A percentile compares a stretch with the other conserved stretches of the same genome.
These are phyloP conservation scores for Spathaspora hagerdaliae DNA, from an alignment of 805 yeast genomes.

Conservation along the genomic window DNA sequence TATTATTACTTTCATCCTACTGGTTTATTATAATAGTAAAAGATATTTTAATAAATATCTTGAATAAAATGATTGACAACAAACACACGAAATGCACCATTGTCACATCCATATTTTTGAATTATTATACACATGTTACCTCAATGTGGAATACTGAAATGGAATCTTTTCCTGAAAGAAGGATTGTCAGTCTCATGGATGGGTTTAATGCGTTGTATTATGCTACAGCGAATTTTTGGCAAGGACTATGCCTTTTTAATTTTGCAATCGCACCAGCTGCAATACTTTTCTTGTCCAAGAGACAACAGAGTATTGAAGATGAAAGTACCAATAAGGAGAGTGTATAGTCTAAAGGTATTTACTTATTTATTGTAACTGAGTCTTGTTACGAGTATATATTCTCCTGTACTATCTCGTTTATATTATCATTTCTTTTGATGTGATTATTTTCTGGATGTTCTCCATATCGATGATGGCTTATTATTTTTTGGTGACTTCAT, in stretches of 20 bases:
- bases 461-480: no score
- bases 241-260: conserved; percentile 2
- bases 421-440: no score
- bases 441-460: no score
- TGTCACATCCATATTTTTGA: conserved; percentile 1
- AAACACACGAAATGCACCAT: neutral
- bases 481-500: no score
- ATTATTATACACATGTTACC: neutral
- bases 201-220: conserved; percentile 2
- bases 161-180: neutral
- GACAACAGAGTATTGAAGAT: neutral
- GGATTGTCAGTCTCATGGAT: neutral
- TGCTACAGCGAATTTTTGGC: conserved; percentile 2
- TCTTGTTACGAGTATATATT: no score
- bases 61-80: neutral
- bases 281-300: neutral
- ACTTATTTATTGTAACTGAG: no score
- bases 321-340: neutral
- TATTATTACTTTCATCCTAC: conserved; percentile 11
- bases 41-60: conserved; percentile 19
- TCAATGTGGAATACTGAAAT: neutral
- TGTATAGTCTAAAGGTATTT: neutral
- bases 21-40: conserved; percentile 12
- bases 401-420: no score
- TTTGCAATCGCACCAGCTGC: conserved; percentile 1